Evolutionary conservation across 2,329 filamentous ascomycete species (phyloP).

Genomic region (Elsinoe perseae): DNA sequence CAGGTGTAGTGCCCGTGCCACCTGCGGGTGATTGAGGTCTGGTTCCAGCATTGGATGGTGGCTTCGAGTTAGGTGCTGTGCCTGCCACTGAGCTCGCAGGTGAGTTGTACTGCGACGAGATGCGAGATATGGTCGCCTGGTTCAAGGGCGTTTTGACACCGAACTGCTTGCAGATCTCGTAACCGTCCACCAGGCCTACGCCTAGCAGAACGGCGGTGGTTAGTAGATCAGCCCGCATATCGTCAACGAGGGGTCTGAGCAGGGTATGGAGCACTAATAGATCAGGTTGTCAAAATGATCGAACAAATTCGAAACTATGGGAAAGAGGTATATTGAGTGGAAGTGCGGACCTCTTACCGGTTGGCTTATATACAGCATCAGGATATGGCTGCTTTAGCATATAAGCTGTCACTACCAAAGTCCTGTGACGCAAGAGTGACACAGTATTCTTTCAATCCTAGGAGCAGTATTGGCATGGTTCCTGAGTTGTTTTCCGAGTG

Average conservation of each 20-base stretch:
- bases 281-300: too few species aligned
- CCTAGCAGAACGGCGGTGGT: neutral
- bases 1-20: neutral
- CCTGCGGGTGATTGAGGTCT: neutral
- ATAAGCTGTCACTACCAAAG: neutral
- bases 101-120: neutral
- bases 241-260: neutral
- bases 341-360: neutral
- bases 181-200: neutral
- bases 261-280: neutral
- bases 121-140: neutral
- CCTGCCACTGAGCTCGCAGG: neutral
- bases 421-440: neutral
- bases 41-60: neutral
- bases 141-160: neutral
- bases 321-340: neutral
- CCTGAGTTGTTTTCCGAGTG: neutral
- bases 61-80: neutral
- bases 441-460: neutral
- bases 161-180: neutral
- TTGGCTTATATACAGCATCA: neutral
- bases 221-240: neutral
- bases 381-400: neutral
- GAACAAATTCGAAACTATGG: neutral
- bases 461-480: neutral